These are phyloP conservation scores for Austroboletus novae-zelandiae DNA, from an alignment of 1,284 basidiomycete genomes.

Conservation along the genomic window DNA sequence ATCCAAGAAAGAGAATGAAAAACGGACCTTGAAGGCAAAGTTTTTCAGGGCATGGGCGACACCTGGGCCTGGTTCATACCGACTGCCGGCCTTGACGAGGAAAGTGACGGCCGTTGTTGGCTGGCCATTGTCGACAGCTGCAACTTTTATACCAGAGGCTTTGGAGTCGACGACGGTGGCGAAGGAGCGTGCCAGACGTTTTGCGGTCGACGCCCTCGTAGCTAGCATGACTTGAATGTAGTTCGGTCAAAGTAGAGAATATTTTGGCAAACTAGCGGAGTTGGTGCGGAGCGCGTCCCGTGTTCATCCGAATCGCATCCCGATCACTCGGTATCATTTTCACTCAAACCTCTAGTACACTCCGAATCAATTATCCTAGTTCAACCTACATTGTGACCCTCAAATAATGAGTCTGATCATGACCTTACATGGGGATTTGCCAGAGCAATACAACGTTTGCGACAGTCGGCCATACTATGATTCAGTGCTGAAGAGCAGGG, in stretches of 20 bases:
- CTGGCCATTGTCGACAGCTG: slow-evolving; percentile 77
- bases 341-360: no score
- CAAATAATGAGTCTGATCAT: no score
- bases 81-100: slow-evolving; percentile 86
- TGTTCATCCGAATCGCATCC: not conserved
- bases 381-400: no score
- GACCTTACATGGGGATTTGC: no score
- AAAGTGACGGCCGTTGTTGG: slow-evolving; percentile 84
- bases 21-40: slow-evolving; percentile 91
- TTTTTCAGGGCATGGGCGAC: slow-evolving; percentile 92
- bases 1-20: not conserved
- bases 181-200: slow-evolving; percentile 66
- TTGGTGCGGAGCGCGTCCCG: not conserved
- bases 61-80: slow-evolving; percentile 84
- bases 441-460: no score
- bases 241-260: not conserved
- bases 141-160: slow-evolving; percentile 76
- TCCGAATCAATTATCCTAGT: no score
- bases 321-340: no score
- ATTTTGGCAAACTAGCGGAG: not conserved
- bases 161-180: slow-evolving; percentile 73
- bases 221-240: slow-evolving; percentile 45
- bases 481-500: no score
- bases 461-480: no score
- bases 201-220: slow-evolving; percentile 56